phyloP scores from a whole-genome alignment of 1,139 yeast species.

The Pichia sp. region DNA sequence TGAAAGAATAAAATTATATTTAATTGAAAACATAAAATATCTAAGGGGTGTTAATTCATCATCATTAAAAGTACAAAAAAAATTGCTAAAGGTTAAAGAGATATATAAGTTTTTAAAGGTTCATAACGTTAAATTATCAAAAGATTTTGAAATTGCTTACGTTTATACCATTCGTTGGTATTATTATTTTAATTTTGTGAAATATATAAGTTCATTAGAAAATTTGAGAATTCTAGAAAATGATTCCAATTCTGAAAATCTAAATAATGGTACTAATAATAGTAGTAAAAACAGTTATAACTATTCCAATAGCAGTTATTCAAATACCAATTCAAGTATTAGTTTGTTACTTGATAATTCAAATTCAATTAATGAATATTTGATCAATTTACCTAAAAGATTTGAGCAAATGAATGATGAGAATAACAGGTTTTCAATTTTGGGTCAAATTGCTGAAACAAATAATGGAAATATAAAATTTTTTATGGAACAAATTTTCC shows the following conservation, averaged over 20 bases:
- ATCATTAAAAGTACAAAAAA: constrained; percentile 71
- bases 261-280: not conserved
- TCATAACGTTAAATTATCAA: constrained; percentile 59
- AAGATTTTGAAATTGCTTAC: constrained; percentile 76
- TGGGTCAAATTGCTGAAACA: constrained; percentile 81
- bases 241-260: constrained; percentile 17
- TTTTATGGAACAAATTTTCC: constrained; percentile 67
- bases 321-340: not conserved
- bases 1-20: constrained; percentile 68
- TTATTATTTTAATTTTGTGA: constrained; percentile 69
- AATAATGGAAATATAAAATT: constrained; percentile 41
- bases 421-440: constrained; percentile 59
- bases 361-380: constrained; percentile 24
- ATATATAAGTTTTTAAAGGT: constrained; percentile 49
- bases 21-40: constrained; percentile 57
- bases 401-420: constrained; percentile 19
- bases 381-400: constrained; percentile 25
- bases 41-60: constrained; percentile 50
- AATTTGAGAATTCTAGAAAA: constrained; percentile 38
- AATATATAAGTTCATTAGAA: constrained; percentile 72
- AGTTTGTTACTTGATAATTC: constrained; percentile 9
- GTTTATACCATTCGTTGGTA: constrained; percentile 90
- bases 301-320: not conserved
- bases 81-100: constrained; percentile 54
- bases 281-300: not conserved